A percentile compares a stretch with the other conserved stretches of the same genome.
phyloP scores from a whole-genome alignment of 2,329 filamentous ascomycete genomes.

The Botryotinia calthae region DNA sequence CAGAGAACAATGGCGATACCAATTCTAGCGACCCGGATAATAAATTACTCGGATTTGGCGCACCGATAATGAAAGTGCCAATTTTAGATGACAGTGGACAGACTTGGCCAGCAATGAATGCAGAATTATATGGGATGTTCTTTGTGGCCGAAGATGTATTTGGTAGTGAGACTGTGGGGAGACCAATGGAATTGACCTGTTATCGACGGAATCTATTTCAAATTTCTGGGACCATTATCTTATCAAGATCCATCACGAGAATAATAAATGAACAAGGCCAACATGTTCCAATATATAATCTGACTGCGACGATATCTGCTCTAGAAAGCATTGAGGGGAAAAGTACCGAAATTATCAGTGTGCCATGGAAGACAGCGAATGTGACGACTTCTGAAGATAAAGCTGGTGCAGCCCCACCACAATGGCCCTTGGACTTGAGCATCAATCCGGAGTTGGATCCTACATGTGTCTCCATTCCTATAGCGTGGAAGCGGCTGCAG shows the following conservation, averaged over 20 bases:
- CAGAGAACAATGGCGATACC: conserved; percentile 24
- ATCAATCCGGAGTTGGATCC: conserved; percentile 71
- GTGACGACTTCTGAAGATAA: conserved; percentile 35
- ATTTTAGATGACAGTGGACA: conserved; percentile 65
- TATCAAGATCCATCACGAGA: conserved; percentile 70
- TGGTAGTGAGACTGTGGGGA: conserved; percentile 46
- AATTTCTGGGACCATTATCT: conserved; percentile 80
- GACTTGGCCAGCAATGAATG: conserved; percentile 64
- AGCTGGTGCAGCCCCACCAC: conserved; percentile 52
- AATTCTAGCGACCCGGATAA: conserved; percentile 53
- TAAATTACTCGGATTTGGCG: conserved; percentile 73
- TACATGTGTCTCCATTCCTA: conserved; percentile 73
- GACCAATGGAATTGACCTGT: conserved; percentile 82
- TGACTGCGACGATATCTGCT: conserved; percentile 80
- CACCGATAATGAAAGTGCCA: conserved; percentile 57
- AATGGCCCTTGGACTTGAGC: conserved; percentile 53
- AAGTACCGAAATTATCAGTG: conserved; percentile 88
- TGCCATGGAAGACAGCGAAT: conserved; percentile 77
- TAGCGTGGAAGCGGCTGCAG: conserved; percentile 91
- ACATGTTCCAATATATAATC: conserved; percentile 71
- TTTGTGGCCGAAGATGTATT: conserved; percentile 79
- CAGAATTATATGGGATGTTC: conserved; percentile 85
- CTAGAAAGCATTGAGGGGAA: conserved; percentile 92
- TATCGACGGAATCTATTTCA: conserved; percentile 95
- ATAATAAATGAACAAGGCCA: conserved; percentile 75